A percentile compares a stretch with the other conserved stretches of the same genome.
phyloP scores from a whole-genome alignment of 1,139 yeast genomes.

The Protomyces inundatus region DNA sequence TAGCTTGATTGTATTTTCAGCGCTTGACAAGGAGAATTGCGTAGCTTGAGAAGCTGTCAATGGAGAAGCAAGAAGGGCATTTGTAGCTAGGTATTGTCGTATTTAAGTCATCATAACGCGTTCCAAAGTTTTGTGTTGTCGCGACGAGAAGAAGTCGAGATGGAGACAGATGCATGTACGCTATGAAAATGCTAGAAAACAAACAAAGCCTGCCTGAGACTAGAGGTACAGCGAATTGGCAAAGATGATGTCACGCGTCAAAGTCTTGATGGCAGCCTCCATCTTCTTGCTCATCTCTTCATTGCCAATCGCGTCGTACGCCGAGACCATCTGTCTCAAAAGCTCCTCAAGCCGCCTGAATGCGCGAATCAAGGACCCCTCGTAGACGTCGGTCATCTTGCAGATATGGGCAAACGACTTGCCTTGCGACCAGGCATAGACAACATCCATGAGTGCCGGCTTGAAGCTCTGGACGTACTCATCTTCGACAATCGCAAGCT shows the following conservation, averaged over 20 bases:
- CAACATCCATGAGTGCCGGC: conserved; percentile 93
- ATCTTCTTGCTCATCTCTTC: conserved; percentile 77
- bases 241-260: conserved; percentile 92
- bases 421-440: conserved; percentile 93
- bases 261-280: conserved; percentile 76
- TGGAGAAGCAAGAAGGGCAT: neutral
- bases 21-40: too few relatives aligned
- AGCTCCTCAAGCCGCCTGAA: conserved; percentile 91
- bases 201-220: neutral
- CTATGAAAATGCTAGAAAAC: neutral
- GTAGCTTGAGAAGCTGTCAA: neutral
- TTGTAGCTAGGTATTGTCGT: too few relatives aligned
- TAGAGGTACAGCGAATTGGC: conserved; percentile 43
- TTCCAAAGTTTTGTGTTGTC: neutral
- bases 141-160: too few relatives aligned
- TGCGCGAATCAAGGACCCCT: conserved; percentile 90
- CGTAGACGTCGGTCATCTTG: conserved; percentile 97
- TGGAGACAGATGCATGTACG: neutral
- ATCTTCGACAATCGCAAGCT: conserved; percentile 80
- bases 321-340: conserved; percentile 72
- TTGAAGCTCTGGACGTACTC: conserved; percentile 89
- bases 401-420: conserved; percentile 94
- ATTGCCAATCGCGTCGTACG: conserved; percentile 32
- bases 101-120: neutral
- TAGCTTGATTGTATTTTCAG: neutral